Percentiles rank a stretch among this genome's conserved stretches.
Conservation (phyloP, 2,329 filamentous ascomycete species). For the Hypomyces rosellus region DNA sequence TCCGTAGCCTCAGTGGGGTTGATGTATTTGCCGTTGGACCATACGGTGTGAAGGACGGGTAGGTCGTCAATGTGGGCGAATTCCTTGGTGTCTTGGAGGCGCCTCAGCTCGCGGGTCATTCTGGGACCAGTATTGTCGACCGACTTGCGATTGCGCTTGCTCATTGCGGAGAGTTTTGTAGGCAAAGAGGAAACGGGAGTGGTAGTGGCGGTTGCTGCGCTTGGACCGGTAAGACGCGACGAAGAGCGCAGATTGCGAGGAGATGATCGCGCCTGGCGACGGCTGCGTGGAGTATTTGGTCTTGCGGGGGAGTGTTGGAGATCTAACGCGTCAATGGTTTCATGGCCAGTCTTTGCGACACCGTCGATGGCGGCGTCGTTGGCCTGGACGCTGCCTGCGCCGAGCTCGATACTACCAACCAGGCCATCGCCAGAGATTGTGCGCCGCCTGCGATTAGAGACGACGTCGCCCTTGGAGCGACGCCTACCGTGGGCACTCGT, state of each 20-base stretch:
- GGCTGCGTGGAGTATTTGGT: conserved; percentile 29
- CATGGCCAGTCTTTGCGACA: conserved; percentile 19
- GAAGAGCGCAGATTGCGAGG: conserved; percentile 33
- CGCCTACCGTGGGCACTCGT: conserved; percentile 55
- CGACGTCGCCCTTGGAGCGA: conserved; percentile 45
- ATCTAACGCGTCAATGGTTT: conserved; percentile 42
- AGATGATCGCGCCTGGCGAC: conserved; percentile 25
- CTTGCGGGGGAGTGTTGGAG: conserved; percentile 36
- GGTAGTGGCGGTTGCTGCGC: conserved; percentile 26
- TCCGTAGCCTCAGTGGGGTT: conserved; percentile 36
- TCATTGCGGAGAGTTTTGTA: conserved; percentile 46
- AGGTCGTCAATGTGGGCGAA: conserved; percentile 52
- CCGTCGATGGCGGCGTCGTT: conserved; percentile 1
- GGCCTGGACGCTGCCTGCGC: conserved; percentile 10
- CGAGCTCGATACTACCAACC: conserved; percentile 20
- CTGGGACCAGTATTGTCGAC: conserved; percentile 42
- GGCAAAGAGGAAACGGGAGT: conserved; percentile 38
- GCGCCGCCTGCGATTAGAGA: conserved; percentile 38
- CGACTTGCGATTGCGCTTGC: conserved; percentile 54
- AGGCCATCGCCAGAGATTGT: conserved; percentile 38
- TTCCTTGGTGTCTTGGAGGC: conserved; percentile 58
- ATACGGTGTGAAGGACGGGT: conserved; percentile 52
- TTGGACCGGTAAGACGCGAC: conserved; percentile 32
- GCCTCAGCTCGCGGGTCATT: conserved; percentile 51
- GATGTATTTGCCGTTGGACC: conserved; percentile 60